Evolutionary conservation across 2,329 filamentous ascomycete species (phyloP).

Genomic region (Fusarium phyllophilum): DNA sequence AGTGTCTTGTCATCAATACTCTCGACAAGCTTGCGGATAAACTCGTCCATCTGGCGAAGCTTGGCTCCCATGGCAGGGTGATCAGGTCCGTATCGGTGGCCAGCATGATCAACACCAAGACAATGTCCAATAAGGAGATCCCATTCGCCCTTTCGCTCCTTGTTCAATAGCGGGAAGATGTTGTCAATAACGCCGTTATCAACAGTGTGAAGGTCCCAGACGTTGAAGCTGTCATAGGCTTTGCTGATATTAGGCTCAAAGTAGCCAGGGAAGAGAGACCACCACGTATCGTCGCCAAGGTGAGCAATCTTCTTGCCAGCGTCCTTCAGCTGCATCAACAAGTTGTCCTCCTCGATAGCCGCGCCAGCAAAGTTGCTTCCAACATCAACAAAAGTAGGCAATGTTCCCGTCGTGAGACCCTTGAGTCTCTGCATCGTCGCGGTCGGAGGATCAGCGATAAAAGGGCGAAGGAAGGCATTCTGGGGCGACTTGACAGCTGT

Average conservation of each 20-base stretch:
- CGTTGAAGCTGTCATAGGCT: conserved; percentile 97
- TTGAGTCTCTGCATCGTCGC: conserved; percentile 92
- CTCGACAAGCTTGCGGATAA: conserved; percentile 77
- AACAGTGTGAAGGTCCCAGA: conserved; percentile 96
- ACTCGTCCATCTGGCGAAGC: conserved; percentile 87
- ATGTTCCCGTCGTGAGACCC: conserved; percentile 91
- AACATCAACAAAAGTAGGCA: conserved; percentile 93
- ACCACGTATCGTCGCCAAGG: conserved; percentile 98
- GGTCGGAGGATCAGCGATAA: conserved; percentile 96
- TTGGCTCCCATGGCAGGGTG: conserved; percentile 93
- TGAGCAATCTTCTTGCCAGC: conserved; percentile 83
- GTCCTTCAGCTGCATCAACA: conserved; percentile 73
- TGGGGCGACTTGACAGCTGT: conserved; percentile 77
- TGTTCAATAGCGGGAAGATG: conserved; percentile 82
- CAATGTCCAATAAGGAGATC: conserved; percentile 96
- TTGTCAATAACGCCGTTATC: conserved; percentile 95
- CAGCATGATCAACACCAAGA: conserved; percentile 95
- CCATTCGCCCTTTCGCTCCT: conserved; percentile 76
- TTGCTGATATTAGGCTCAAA: conserved; percentile 88
- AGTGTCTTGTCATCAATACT: conserved; percentile 86
- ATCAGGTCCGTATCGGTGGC: conserved; percentile 93
- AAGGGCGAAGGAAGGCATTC: conserved; percentile 90
- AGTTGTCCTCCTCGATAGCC: conserved; percentile 91
- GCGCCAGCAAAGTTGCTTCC: conserved; percentile 96
- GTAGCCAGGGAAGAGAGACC: conserved; percentile 89